Percentiles rank a stretch among this genome's conserved stretches.
Conservation (phyloP, 768 basidiomycete genomes). For the Agaricus sinodeliciosus region DNA sequence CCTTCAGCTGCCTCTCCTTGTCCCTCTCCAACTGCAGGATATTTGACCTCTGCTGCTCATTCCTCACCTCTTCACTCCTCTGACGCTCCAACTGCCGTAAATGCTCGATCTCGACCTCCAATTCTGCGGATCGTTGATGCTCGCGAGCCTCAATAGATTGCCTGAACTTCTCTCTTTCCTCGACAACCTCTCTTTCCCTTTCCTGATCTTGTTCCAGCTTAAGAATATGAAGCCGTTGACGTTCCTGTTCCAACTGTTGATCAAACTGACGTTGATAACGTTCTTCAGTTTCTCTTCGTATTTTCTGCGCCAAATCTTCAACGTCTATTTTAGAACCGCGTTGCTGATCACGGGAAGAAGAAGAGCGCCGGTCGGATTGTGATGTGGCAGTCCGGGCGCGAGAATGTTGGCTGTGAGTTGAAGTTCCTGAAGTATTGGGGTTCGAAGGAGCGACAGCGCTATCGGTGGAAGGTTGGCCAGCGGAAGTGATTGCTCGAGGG, state of each 20-base stretch:
- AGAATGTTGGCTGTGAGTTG: background rate
- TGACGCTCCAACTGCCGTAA: background rate
- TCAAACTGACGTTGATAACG: conserved; percentile 3
- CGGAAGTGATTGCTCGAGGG: background rate
- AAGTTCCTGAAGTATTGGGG: background rate
- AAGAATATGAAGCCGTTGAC: background rate
- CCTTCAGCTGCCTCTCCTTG: background rate
- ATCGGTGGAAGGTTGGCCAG: background rate
- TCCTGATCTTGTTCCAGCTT: background rate
- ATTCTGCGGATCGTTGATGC: background rate
- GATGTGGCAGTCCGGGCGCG: background rate
- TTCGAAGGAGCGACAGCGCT: background rate
- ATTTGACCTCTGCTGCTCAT: background rate
- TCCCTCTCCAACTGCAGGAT: background rate
- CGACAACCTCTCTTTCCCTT: background rate
- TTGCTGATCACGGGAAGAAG: background rate
- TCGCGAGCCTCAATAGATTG: background rate
- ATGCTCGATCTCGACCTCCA: background rate
- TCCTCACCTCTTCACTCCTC: background rate
- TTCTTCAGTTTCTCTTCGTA: background rate
- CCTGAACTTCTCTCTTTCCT: background rate
- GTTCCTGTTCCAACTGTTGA: background rate
- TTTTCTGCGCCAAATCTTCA: background rate
- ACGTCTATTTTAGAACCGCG: background rate
- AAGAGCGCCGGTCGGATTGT: background rate